Evolutionary conservation across 345 rosid genomes (phyloP).

Genomic region (Moricandia arvensis): DNA sequence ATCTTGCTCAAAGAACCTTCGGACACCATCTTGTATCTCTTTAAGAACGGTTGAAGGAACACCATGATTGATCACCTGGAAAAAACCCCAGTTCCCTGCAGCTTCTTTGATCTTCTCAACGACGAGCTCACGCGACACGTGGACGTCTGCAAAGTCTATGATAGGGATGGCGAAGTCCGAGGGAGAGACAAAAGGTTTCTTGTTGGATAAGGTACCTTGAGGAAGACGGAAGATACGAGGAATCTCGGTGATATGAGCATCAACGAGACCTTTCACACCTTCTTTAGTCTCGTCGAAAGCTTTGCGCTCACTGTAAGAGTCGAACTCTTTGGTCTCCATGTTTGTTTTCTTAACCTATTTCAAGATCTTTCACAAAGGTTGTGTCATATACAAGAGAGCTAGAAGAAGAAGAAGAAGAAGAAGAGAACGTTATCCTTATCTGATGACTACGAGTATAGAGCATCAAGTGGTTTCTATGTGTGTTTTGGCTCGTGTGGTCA

Average conservation of each 20-base stretch:
- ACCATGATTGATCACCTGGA: constrained; percentile 53
- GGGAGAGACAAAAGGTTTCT: background rate
- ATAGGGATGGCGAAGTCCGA: constrained; percentile 31
- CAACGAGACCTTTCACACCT: constrained; percentile 33
- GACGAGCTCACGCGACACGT: constrained; percentile 9
- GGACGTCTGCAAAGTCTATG: constrained; percentile 40
- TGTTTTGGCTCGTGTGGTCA: background rate
- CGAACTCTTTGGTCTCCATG: constrained; percentile 7
- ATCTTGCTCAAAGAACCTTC: constrained; percentile 45
- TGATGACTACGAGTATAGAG: background rate
- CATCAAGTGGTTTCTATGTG: background rate
- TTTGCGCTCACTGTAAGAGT: constrained; percentile 7
- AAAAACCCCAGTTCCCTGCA: constrained; percentile 49
- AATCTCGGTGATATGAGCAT: constrained; percentile 7
- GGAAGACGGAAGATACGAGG: constrained; percentile 37
- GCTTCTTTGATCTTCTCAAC: constrained; percentile 35
- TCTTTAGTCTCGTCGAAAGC: constrained; percentile 33
- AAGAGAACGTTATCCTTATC: background rate
- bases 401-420: background rate
- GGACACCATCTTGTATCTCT: constrained; percentile 27
- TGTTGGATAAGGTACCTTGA: background rate
- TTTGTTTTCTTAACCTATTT: background rate
- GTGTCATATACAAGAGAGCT: background rate
- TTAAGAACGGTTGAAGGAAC: constrained; percentile 39
- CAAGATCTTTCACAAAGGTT: constrained; percentile 1